Evolutionary conservation across 768 basidiomycete species (phyloP).

Genomic region (Boletus fagicola): DNA sequence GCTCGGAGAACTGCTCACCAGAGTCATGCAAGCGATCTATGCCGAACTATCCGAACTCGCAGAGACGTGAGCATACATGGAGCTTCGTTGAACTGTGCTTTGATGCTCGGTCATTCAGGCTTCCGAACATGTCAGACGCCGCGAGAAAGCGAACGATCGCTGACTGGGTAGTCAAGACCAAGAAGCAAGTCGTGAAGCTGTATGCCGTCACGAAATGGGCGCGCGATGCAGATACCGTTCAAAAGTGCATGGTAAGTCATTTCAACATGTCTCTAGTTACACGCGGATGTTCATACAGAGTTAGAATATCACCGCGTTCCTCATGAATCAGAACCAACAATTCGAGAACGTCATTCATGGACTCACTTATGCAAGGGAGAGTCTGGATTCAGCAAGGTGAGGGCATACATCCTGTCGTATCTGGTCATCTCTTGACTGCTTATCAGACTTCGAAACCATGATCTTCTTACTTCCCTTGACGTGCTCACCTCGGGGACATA

Average conservation of each 20-base stretch:
- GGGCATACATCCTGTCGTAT: slow-evolving; percentile 10
- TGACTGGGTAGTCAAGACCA: slow-evolving; percentile 87
- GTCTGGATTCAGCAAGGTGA: slow-evolving; percentile 76
- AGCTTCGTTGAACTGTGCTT: not conserved
- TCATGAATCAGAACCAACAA: slow-evolving; percentile 81
- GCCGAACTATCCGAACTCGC: slow-evolving; percentile 79
- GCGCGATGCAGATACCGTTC: slow-evolving; percentile 76
- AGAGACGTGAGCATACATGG: slow-evolving; percentile 64
- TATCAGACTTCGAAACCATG: slow-evolving; percentile 84
- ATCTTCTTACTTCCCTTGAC: slow-evolving; percentile 86
- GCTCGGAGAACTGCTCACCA: slow-evolving; percentile 70
- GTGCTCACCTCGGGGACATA: slow-evolving; percentile 88
- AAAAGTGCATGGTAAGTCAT: slow-evolving; percentile 75
- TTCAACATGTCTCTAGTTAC: not conserved
- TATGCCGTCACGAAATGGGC: slow-evolving; percentile 88
- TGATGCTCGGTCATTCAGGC: slow-evolving; percentile 35
- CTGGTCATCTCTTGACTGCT: not conserved
- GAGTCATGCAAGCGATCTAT: slow-evolving; percentile 76
- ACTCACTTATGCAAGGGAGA: slow-evolving; percentile 63
- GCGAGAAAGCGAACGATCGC: slow-evolving; percentile 79
- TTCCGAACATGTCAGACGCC: slow-evolving; percentile 80
- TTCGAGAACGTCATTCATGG: slow-evolving; percentile 68
- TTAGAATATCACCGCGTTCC: slow-evolving; percentile 85
- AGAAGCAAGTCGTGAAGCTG: slow-evolving; percentile 87
- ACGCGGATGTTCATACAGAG: not conserved